Evolutionary conservation across 768 basidiomycete genomes (phyloP).

Genomic region (Agaricus sinodeliciosus): DNA sequence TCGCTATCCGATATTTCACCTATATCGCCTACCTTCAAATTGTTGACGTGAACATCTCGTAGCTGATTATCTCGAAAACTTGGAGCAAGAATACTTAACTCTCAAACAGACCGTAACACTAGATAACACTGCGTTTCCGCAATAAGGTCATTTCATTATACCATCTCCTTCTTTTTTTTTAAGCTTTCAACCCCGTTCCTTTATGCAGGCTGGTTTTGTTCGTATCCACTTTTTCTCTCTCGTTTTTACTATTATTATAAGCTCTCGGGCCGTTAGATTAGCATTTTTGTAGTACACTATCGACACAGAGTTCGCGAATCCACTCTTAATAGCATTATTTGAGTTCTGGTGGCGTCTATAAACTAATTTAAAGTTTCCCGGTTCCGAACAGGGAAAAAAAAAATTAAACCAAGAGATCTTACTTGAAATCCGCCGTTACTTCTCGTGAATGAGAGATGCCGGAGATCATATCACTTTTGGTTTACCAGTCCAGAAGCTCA

Average conservation of each 20-base stretch:
- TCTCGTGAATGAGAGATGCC: no score
- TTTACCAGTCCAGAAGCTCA: no score
- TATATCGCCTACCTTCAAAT: no score
- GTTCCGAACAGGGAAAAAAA: no score
- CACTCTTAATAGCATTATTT: background rate
- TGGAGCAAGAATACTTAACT: slow-evolving; percentile 7
- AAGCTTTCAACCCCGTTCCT: background rate
- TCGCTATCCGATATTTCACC: background rate
- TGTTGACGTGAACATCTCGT: background rate
- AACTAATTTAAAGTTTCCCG: no score
- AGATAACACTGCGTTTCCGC: background rate
- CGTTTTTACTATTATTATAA: background rate
- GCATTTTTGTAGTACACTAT: background rate
- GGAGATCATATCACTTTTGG: no score
- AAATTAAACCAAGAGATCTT: no score
- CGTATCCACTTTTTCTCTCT: background rate
- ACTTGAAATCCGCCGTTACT: no score
- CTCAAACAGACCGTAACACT: background rate
- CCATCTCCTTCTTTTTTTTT: background rate
- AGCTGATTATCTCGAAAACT: slow-evolving; percentile 7
- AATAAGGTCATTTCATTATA: background rate
- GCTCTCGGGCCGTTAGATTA: background rate
- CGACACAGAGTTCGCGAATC: background rate
- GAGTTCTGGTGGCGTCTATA: no score
- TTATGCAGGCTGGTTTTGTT: background rate